These are phyloP conservation scores for Fusarium udum DNA, from an alignment of 2,329 filamentous ascomycete genomes.

Conservation along the genomic window DNA sequence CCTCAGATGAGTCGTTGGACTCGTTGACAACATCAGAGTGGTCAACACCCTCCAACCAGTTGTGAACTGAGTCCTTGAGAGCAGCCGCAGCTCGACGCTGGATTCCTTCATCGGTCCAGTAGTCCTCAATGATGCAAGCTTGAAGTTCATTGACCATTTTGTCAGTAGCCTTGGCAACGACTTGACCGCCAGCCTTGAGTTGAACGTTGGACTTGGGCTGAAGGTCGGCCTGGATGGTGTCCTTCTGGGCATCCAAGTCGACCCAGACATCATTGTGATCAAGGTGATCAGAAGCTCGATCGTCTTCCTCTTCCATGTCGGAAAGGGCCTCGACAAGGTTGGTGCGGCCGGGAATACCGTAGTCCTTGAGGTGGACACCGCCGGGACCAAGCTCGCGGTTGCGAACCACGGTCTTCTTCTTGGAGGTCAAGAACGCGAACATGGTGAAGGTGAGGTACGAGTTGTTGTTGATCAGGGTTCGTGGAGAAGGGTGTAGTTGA, in stretches of 20 bases:
- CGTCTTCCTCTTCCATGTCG: background rate
- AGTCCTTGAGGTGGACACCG: background rate
- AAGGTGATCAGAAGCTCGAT: background rate
- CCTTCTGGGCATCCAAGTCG: background rate
- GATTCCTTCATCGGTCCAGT: accelerated
- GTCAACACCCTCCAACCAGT: background rate
- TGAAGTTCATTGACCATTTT: background rate
- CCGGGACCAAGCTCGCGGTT: background rate
- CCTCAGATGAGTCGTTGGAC: background rate
- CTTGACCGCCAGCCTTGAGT: background rate
- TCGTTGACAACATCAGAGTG: background rate
- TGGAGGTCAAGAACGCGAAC: background rate
- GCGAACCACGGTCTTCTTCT: background rate
- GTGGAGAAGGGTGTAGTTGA: background rate
- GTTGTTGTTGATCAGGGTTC: background rate
- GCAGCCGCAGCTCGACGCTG: background rate
- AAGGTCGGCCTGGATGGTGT: background rate
- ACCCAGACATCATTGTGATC: background rate
- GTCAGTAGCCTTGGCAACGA: accelerated
- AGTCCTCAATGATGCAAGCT: background rate
- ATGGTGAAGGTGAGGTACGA: accelerated
- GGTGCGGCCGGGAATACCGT: background rate
- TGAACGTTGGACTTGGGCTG: background rate
- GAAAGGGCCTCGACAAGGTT: background rate
- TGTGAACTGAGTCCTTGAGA: accelerated